Evolutionary conservation across 371 early-diverging fungal genomes (phyloP), one percentile per base, ranked within the genome.

Genomic region (Coemansia sp.): DNA sequence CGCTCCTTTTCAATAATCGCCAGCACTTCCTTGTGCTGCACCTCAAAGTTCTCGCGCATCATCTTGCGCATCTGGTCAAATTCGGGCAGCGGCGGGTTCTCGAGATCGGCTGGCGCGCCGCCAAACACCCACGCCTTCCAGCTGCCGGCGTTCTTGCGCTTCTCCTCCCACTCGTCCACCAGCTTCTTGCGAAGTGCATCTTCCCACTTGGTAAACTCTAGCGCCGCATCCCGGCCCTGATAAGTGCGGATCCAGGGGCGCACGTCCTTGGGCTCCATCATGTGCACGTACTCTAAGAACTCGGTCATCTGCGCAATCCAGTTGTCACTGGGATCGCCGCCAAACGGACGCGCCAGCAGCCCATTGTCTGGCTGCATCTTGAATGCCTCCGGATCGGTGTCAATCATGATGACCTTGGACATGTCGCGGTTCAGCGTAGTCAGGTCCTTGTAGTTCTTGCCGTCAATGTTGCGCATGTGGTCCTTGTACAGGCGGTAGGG

Each of bases 321-420:
- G 30, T 79, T 81, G 69, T 97, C 98, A 26, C 81, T 83, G 3
- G 90, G 79, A 55, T 93, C 87, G 31, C 96, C 96, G 63, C 80
- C 82, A 93, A 95, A 99, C 38, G 90, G 88, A 68, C 89, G 87
- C 63, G 93, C 79, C 31, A 84, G 65, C 41, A 98, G 79, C 31
- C 90, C 90, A 71, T 98, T 98, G 64, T 96, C 94, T 4, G 95
- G 96, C 73, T 98, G 96, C 65, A 88, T 80, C 39, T 86, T 76
- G 81, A 86, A 90, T 9, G 88, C 83, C 16, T 88, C 88, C 10
- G 91, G 88, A 76, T 92, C 88, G 38, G 88, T 87, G 70, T 96
- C 98, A 80, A 98, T 86, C 59, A 95, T 87, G 55, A 98, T 92
- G 20, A 95, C 90, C 80, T 91, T 92, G 76, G 86, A 83, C 64